A percentile compares a stretch with the other conserved stretches of the same genome.
These are phyloP conservation scores for Pseudozyma sp. DNA, from an alignment of 1,284 basidiomycete genomes.

Conservation along the genomic window DNA sequence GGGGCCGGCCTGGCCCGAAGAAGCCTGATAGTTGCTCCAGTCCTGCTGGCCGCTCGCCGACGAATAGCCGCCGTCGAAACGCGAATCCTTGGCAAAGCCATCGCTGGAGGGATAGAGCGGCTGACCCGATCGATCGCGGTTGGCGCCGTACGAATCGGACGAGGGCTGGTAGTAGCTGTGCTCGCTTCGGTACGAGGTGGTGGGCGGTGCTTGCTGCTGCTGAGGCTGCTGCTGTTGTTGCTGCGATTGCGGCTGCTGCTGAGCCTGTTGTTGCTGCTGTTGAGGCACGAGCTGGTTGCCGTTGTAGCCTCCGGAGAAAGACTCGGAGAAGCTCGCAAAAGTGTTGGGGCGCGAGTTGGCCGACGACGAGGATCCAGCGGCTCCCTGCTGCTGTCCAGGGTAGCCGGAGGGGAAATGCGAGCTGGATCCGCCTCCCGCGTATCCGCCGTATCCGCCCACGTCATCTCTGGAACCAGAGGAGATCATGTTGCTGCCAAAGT, in stretches of 20 bases:
- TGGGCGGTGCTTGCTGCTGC: slow-evolving; percentile 34
- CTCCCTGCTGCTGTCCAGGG: slow-evolving; percentile 21
- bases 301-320: slow-evolving; percentile 37
- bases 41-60: slow-evolving; percentile 36
- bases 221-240: slow-evolving; percentile 15
- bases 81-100: slow-evolving; percentile 24
- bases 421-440: slow-evolving; percentile 33
- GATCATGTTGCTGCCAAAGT: slow-evolving; percentile 37
- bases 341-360: slow-evolving; percentile 41
- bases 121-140: slow-evolving; percentile 30
- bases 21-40: slow-evolving; percentile 40
- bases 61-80: slow-evolving; percentile 35
- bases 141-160: slow-evolving; percentile 36
- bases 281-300: slow-evolving; percentile 35
- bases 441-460: slow-evolving; percentile 34
- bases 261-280: slow-evolving; percentile 25
- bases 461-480: slow-evolving; percentile 40
- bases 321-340: slow-evolving; percentile 44
- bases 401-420: slow-evolving; percentile 41
- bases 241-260: slow-evolving; percentile 15
- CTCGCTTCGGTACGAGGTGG: slow-evolving; percentile 38
- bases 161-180: slow-evolving; percentile 45
- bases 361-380: slow-evolving; percentile 33
- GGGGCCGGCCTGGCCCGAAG: slow-evolving; percentile 6
- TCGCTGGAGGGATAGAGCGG: slow-evolving; percentile 29